Conservation (phyloP, 2,329 filamentous ascomycete species). For the Colletotrichum caudatum region DNA sequence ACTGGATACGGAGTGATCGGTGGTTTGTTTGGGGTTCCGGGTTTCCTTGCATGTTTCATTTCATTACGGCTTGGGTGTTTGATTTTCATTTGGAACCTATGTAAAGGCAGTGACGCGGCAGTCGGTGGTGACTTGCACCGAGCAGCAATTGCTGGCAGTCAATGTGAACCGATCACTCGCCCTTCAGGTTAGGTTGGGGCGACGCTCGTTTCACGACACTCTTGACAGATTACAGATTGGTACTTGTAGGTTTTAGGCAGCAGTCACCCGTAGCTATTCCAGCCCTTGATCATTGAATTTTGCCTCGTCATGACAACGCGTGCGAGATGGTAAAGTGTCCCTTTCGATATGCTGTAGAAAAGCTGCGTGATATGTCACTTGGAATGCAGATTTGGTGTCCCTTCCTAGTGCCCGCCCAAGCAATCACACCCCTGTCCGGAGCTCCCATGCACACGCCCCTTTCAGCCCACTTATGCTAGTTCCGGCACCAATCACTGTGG, state of each 20-base stretch:
- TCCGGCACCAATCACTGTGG: constrained; percentile 40
- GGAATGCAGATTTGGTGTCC: neutral
- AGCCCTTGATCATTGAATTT: neutral
- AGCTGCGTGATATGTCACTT: neutral
- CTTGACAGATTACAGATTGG: constrained; percentile 41
- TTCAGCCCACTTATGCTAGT: constrained; percentile 24
- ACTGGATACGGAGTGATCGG: constrained; percentile 37
- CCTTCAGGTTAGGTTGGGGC: constrained; percentile 29
- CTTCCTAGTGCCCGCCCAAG: neutral
- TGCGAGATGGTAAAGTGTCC: too few relatives aligned
- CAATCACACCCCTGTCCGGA: constrained; percentile 22
- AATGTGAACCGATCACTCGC: constrained; percentile 24
- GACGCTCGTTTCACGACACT: constrained; percentile 37
- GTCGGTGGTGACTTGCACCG: neutral
- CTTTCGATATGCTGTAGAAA: neutral
- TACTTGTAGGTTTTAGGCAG: constrained; percentile 42
- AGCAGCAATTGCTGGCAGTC: constrained; percentile 4
- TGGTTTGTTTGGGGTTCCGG: constrained; percentile 29
- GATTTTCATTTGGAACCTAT: constrained; percentile 30
- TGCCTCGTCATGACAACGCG: too few relatives aligned
- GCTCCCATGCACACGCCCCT: constrained; percentile 34
- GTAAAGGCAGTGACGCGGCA: constrained; percentile 17
- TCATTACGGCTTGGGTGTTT: constrained; percentile 29
- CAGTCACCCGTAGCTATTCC: constrained; percentile 23
- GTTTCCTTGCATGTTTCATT: constrained; percentile 36